phyloP scores from a whole-genome alignment of 257 asterid species.

The Salvia splendens region DNA sequence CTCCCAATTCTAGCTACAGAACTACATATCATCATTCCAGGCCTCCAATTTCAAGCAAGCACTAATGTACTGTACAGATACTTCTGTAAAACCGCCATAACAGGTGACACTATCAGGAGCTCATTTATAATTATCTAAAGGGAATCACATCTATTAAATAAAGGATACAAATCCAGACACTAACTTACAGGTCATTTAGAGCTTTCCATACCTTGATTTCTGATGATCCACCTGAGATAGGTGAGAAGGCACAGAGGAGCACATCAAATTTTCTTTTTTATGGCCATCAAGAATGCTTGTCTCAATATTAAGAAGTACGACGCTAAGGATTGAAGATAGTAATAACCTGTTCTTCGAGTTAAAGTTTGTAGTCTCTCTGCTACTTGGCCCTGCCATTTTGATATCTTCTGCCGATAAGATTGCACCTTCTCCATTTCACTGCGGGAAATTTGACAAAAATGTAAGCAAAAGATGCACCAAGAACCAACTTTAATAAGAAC shows the following conservation, averaged over 20 bases:
- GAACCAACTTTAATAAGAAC: slow-evolving; percentile 15
- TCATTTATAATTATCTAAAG: slow-evolving; percentile 20
- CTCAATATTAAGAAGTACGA: slow-evolving; percentile 4
- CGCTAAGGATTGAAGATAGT: slow-evolving; percentile 13
- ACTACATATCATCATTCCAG: slow-evolving; percentile 7
- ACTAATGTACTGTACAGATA: slow-evolving; percentile 22
- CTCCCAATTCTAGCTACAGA: slow-evolving; percentile 19
- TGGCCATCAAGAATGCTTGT: slow-evolving; percentile 11
- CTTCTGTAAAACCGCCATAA: slow-evolving; percentile 30
- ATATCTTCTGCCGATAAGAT: slow-evolving; percentile 74
- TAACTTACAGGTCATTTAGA: slow-evolving; percentile 54
- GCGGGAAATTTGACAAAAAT: slow-evolving; percentile 34
- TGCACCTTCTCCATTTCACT: slow-evolving; percentile 95
- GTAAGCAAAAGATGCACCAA: slow-evolving; percentile 27
- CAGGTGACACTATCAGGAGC: slow-evolving; percentile 21
- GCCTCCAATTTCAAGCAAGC: slow-evolving; percentile 28
- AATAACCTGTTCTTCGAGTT: slow-evolving; percentile 69
- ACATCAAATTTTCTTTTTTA: slow-evolving; percentile 23
- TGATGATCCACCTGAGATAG: slow-evolving; percentile 56
- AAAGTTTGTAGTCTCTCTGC: slow-evolving; percentile 76
- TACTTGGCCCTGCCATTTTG: slow-evolving; percentile 84
- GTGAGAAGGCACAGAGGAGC: slow-evolving; percentile 27
- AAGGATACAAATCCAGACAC: slow-evolving; percentile 24
- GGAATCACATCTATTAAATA: slow-evolving; percentile 18
- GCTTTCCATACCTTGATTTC: slow-evolving; percentile 80